Evolutionary conservation across 495 filamentous ascomycete genomes (phyloP).

Genomic region (Glutinoglossum americanum): DNA sequence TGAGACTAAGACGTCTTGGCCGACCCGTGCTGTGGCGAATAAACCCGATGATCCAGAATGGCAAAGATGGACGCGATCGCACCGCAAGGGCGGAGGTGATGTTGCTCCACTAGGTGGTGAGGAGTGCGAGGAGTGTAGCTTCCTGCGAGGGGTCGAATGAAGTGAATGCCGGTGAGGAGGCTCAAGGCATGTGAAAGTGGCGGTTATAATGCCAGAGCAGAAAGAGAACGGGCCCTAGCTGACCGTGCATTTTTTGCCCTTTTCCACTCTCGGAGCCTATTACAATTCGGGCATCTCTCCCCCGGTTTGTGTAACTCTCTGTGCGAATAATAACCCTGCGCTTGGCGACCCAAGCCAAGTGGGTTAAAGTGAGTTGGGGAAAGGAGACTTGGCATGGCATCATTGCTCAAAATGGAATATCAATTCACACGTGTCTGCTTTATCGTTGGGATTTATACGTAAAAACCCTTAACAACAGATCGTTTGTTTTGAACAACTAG

Average conservation of each 20-base stretch:
- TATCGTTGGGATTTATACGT: background rate
- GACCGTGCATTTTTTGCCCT: too few relatives aligned
- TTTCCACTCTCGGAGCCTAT: too few relatives aligned
- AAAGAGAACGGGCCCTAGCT: too few relatives aligned
- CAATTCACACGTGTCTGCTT: too few relatives aligned
- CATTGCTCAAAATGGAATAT: too few relatives aligned
- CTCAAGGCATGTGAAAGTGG: slow-evolving; percentile 3
- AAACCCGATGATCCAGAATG: background rate
- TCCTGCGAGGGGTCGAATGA: background rate
- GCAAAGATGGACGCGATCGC: background rate
- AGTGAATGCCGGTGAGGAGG: background rate
- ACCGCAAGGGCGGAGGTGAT: background rate
- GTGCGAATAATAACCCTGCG: background rate
- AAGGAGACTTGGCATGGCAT: background rate
- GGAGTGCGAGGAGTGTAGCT: background rate
- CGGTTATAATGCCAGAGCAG: too few relatives aligned
- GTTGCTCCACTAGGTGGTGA: background rate
- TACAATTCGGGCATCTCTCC: too few relatives aligned
- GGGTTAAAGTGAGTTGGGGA: background rate
- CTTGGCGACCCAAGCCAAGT: background rate
- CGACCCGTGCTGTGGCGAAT: background rate
- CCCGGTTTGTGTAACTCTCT: background rate
- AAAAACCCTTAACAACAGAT: too few relatives aligned
- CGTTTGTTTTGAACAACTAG: background rate
- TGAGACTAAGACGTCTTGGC: background rate